Percentiles rank a stretch among this genome's conserved stretches.
Evolutionary conservation across 2,329 filamentous ascomycete genomes (phyloP).

Genomic region (Epichloe aotearoae): DNA sequence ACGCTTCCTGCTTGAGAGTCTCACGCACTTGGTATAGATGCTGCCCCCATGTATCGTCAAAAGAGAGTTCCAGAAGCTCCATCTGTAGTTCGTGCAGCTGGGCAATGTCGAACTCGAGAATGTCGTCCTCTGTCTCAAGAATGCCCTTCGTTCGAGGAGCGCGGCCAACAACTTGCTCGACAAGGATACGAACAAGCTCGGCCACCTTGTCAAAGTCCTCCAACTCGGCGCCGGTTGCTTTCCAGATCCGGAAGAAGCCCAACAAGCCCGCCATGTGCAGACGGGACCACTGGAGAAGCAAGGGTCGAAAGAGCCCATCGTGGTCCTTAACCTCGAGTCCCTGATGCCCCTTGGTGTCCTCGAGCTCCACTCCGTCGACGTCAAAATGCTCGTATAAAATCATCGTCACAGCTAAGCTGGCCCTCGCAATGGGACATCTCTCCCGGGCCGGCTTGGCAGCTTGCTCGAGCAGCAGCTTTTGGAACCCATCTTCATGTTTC

Average conservation of each 20-base stretch:
- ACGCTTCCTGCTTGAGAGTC: conserved; percentile 76
- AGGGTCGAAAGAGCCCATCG: conserved; percentile 73
- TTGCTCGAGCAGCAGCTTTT: conserved; percentile 85
- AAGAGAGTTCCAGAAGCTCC: conserved; percentile 79
- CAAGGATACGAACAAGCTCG: conserved; percentile 76
- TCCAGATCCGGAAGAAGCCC: conserved; percentile 87
- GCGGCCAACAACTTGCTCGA: conserved; percentile 79
- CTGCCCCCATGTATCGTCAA: conserved; percentile 88
- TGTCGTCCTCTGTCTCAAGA: conserved; percentile 75
- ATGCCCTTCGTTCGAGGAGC: conserved; percentile 73
- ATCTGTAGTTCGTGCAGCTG: conserved; percentile 79
- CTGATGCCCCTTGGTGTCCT: conserved; percentile 65
- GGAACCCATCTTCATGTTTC: conserved; percentile 83
- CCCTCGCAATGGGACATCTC: conserved; percentile 76
- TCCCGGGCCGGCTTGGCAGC: conserved; percentile 55
- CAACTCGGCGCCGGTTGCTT: conserved; percentile 69
- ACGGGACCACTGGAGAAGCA: conserved; percentile 85
- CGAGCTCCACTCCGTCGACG: conserved; percentile 69
- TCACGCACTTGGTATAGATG: conserved; percentile 85
- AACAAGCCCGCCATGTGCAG: conserved; percentile 76
- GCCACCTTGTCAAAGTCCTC: conserved; percentile 89
- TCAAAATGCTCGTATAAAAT: conserved; percentile 94
- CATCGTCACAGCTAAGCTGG: conserved; percentile 74
- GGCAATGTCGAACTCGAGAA: conserved; percentile 69
- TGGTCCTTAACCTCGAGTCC: conserved; percentile 64